These are phyloP conservation scores for Rosa persica DNA, from an alignment of 306 rosid genomes.

Conservation along the genomic window DNA sequence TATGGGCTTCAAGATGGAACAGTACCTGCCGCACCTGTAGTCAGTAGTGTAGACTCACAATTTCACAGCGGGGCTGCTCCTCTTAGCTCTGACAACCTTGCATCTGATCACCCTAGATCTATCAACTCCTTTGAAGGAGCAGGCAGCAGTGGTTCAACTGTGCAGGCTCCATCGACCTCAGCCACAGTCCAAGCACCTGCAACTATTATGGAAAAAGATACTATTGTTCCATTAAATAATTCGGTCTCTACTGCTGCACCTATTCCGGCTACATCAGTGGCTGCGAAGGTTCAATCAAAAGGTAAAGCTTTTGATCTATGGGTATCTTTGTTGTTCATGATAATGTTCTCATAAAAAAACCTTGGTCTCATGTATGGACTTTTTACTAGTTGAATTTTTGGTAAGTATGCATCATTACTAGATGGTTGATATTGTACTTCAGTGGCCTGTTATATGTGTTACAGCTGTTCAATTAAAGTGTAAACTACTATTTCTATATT, in stretches of 20 bases:
- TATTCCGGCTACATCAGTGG: conserved; percentile 43
- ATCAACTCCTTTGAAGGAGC: conserved; percentile 36
- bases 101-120: conserved; percentile 26
- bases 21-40: conserved; percentile 33
- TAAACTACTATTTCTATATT: not conserved
- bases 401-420: too few relatives aligned
- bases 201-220: conserved; percentile 40
- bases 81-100: conserved; percentile 22
- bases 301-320: conserved; percentile 45
- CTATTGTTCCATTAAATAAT: conserved; percentile 34
- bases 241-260: conserved; percentile 37
- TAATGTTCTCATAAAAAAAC: conserved; percentile 7
- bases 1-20: conserved; percentile 59
- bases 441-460: not conserved
- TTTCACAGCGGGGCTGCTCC: conserved; percentile 26
- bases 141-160: conserved; percentile 25
- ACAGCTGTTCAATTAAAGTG: not conserved
- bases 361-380: too few relatives aligned
- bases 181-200: conserved; percentile 52
- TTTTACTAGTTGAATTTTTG: too few relatives aligned
- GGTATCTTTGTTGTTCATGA: conserved; percentile 11
- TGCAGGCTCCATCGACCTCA: conserved; percentile 51
- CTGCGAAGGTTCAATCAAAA: conserved; percentile 67
- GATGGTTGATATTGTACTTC: not conserved
- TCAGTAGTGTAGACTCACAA: conserved; percentile 28